Evolutionary conservation across 805 yeast species (phyloP), one percentile per base, ranked within the genome.

Genomic region (Zygotorulaspora florentina): DNA sequence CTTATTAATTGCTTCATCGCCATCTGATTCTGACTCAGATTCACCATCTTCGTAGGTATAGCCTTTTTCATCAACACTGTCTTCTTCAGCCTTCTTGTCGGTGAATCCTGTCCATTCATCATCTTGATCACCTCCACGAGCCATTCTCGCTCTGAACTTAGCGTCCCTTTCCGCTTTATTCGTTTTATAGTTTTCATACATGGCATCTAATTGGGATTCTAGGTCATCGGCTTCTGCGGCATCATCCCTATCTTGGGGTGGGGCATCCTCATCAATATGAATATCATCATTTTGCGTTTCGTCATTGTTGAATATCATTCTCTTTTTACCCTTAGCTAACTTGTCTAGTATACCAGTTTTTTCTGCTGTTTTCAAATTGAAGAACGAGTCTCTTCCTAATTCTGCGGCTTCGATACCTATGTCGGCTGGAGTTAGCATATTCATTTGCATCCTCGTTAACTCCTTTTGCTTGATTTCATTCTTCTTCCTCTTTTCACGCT

Each of bases 361-460:
- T 65, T 87, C 87, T 3, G 96, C 96, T n/a, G 77, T 69, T 59
- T 81, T 84, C 63, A 93, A 74, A 60, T 83, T 87, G 71, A 93
- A 93, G 47, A 88, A 71, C 1, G 90, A 77, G 48, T 85, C 90
- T 45, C 84, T 74, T 30, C 93, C 96, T 48, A 80, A 73, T 43
- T 77, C 77, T 13, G 87, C 91, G 13, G 96, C 96, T 63, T 93
- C 99, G 44, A 87, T 74, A 76, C 98, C 97, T 52, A 93, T 81
- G 60, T 89, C 95, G 71, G 77, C 79, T 60, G 95, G 96, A 5
- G 96, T 87, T 47, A 86, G 72, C 96, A 93, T 90, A 66, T 87
- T 87, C 91, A 93, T 83, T 70, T 93, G 97, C 86, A 88, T 83
- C 71, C 98, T 80, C 40, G 77, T 74, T 39, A 91, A 79, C 62